These are phyloP conservation scores for Fraxinus pennsylvanica DNA, from an alignment of 257 asterid species.

Conservation along the genomic window DNA sequence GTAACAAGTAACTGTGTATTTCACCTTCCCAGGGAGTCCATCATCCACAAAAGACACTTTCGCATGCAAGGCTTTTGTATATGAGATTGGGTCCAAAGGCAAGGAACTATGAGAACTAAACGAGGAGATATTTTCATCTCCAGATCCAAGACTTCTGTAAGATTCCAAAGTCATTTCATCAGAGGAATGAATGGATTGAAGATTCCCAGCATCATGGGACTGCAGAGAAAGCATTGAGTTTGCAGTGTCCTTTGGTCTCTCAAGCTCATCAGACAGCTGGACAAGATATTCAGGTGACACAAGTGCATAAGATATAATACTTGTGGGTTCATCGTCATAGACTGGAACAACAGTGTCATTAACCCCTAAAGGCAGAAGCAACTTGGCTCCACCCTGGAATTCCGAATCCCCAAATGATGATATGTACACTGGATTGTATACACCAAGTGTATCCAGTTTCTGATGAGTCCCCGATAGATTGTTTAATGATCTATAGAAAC, in stretches of 20 bases:
- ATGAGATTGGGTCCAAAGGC: slow-evolving; percentile 60
- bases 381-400: slow-evolving; percentile 64
- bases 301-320: slow-evolving; percentile 79
- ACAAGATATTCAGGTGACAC: slow-evolving; percentile 54
- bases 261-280: slow-evolving; percentile 67
- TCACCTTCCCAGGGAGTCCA: slow-evolving; percentile 75
- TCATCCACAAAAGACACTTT: slow-evolving; percentile 66
- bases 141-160: slow-evolving; percentile 59
- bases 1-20: slow-evolving; percentile 73
- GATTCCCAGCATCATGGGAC: slow-evolving; percentile 49
- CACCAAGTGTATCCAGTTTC: slow-evolving; percentile 60
- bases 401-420: slow-evolving; percentile 68
- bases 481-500: slow-evolving; percentile 66
- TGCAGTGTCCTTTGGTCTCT: slow-evolving; percentile 50
- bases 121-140: slow-evolving; percentile 63
- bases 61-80: slow-evolving; percentile 65
- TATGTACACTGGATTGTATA: slow-evolving; percentile 67
- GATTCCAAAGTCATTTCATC: slow-evolving; percentile 69
- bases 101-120: slow-evolving; percentile 56
- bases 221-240: slow-evolving; percentile 44
- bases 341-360: slow-evolving; percentile 78
- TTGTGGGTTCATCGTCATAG: slow-evolving; percentile 96
- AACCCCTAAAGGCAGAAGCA: slow-evolving; percentile 69
- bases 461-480: slow-evolving; percentile 51
- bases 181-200: slow-evolving; percentile 53